Evolutionary conservation across 73 alveolate genomes (phyloP), one percentile per base, ranked within the genome.

Genomic region (Paramecium sonneborni): DNA sequence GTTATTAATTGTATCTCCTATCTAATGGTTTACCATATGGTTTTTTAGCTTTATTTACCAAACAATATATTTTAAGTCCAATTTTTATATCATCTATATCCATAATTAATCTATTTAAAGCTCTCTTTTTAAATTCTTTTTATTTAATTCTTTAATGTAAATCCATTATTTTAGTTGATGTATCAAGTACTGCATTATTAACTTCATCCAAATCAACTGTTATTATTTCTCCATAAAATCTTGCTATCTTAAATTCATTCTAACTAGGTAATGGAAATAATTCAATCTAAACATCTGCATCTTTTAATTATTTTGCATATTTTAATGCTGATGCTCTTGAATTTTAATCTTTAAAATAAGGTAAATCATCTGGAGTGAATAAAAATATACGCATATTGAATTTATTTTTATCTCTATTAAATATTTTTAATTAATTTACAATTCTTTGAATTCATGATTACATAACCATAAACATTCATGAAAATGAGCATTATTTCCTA

Each of bases 361-460:
- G 99, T 35, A 97, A 94, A 87, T 98, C 99, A 57, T 97, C 98
- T 90, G 97, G 96, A 35, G 99, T 98, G 95, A 98, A 98, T 57
- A 98, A 89, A 93, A 98, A 97, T 14, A 98, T 96, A 86, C 99
- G 93, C 96, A 98, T 96, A 67, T 87, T 94, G 90, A 67, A 98
- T 57, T 95, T 90, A 74, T 97, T 94, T 62, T 94, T 97, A 67
- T 97, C 98, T 32, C 84, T 62, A 62, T 15, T 5, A 52, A 18
- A 62, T 62, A 62, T 62, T 62, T 3, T 23, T 30, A 26, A 62
- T 26, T 23, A 3, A 12, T 26, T 2, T 62, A 62, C 76, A 97
- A 95, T 76, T 85, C 86, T 92, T 97, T 98, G 88, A 98, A 93
- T 52, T 95, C 93, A 58, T 97, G 95, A 88, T 97, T 98, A 91